phyloP scores from a whole-genome alignment of 2,329 filamentous ascomycete genomes.

The Hypomyces rosellus region DNA sequence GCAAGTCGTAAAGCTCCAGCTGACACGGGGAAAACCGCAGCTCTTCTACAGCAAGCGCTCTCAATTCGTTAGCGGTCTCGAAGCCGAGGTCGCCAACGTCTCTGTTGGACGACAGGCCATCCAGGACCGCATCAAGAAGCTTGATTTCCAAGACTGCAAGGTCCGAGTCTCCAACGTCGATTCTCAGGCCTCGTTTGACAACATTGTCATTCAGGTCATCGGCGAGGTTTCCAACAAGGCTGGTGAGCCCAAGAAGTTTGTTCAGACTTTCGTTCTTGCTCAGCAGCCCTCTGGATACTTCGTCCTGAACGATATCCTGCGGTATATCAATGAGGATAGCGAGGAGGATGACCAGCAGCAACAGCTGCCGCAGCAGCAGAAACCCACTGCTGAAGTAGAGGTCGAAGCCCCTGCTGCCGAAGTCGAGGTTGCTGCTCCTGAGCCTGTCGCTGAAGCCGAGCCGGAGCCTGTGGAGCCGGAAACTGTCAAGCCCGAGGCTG shows the following conservation, averaged over 20 bases:
- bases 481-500: constrained; percentile 33
- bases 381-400: constrained; percentile 30
- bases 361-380: constrained; percentile 12
- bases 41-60: constrained; percentile 96
- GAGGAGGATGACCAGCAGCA: constrained; percentile 52
- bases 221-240: constrained; percentile 95
- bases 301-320: constrained; percentile 95
- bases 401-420: constrained; percentile 26
- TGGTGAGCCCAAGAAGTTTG: constrained; percentile 88
- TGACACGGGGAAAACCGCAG: constrained; percentile 27
- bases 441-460: constrained; percentile 22
- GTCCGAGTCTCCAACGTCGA: constrained; percentile 97
- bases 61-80: constrained; percentile 86
- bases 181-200: constrained; percentile 84
- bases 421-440: constrained; percentile 17
- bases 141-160: constrained; percentile 96
- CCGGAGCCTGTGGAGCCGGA: constrained; percentile 26
- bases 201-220: constrained; percentile 97
- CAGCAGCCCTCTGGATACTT: constrained; percentile 97
- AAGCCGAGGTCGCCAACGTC: constrained; percentile 82
- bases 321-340: constrained; percentile 79
- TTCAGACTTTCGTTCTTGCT: constrained; percentile 95
- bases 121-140: constrained; percentile 85
- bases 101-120: constrained; percentile 84
- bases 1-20: neutral